phyloP scores from a whole-genome alignment of 768 basidiomycete species.

The Paxillus ammoniavirescens region DNA sequence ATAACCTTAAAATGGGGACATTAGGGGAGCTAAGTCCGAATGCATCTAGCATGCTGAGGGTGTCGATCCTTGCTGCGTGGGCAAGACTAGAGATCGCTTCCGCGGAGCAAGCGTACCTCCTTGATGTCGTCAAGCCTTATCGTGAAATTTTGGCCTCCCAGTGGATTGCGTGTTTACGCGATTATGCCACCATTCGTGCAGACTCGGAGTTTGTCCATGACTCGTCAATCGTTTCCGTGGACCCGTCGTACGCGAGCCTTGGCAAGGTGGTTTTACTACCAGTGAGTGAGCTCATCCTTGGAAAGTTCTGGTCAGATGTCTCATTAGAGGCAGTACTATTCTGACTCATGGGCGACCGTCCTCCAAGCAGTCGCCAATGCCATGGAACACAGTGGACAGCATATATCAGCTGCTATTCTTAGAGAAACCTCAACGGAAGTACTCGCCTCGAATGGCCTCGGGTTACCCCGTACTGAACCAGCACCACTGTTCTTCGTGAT shows the following conservation, averaged over 20 bases:
- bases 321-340: slow-evolving; percentile 67
- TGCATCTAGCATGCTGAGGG: slow-evolving; percentile 90
- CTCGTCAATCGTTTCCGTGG: slow-evolving; percentile 68
- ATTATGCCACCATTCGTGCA: slow-evolving; percentile 88
- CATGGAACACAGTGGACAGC: slow-evolving; percentile 68
- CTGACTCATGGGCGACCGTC: slow-evolving; percentile 76
- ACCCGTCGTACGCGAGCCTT: slow-evolving; percentile 82
- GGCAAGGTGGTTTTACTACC: slow-evolving; percentile 91
- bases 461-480: slow-evolving; percentile 51
- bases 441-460: slow-evolving; percentile 20
- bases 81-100: slow-evolving; percentile 87
- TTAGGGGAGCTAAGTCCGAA: slow-evolving; percentile 87
- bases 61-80: slow-evolving; percentile 94
- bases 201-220: slow-evolving; percentile 87
- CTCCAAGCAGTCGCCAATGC: slow-evolving; percentile 81
- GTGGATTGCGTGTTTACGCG: slow-evolving; percentile 87
- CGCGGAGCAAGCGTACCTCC: slow-evolving; percentile 68
- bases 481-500: slow-evolving; percentile 82
- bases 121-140: slow-evolving; percentile 81
- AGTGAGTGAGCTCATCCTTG: slow-evolving; percentile 44
- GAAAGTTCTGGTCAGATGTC: not conserved
- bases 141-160: slow-evolving; percentile 69
- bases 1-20: slow-evolving; percentile 83
- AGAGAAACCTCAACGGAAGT: slow-evolving; percentile 41
- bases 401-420: slow-evolving; percentile 79